Conservation (phyloP, 2,329 filamentous ascomycete species). For the Arachnopeziza araneosa region DNA sequence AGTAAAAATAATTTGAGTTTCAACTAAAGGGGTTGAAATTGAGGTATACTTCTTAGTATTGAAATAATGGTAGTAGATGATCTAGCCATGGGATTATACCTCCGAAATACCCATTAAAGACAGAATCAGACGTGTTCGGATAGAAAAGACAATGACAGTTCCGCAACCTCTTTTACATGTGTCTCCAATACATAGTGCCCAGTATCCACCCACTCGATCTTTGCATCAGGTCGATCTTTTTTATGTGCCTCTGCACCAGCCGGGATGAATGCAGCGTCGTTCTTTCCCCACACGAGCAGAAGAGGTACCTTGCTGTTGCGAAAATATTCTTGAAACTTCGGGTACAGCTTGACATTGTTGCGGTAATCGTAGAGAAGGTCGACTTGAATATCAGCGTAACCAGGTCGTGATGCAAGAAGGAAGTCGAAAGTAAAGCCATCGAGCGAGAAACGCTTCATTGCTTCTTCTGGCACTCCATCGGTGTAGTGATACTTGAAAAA, state of each 20-base stretch:
- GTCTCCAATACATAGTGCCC: not conserved
- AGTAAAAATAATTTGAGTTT: not conserved
- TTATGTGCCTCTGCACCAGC: conserved; percentile 49
- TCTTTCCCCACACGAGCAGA: conserved; percentile 53
- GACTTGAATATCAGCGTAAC: conserved; percentile 48
- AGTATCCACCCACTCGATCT: conserved; percentile 18
- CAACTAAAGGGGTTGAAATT: too few relatives aligned
- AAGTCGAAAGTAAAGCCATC: conserved; percentile 41
- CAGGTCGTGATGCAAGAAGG: conserved; percentile 43
- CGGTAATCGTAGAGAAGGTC: conserved; percentile 53
- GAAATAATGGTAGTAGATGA: not conserved
- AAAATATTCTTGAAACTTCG: conserved; percentile 50
- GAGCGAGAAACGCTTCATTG: conserved; percentile 11
- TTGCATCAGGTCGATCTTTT: conserved; percentile 40
- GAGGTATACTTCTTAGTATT: not conserved
- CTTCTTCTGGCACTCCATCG: conserved; percentile 5
- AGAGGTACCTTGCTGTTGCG: conserved; percentile 45
- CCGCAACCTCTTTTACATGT: not conserved
- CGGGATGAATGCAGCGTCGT: conserved; percentile 46
- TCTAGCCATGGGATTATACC: not conserved
- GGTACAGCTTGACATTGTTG: conserved; percentile 49
- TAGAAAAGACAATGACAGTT: not conserved
- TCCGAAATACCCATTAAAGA: not conserved
- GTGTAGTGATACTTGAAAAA: conserved; percentile 22
- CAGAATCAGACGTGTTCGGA: not conserved